phyloP scores from a whole-genome alignment of 345 rosid genomes.

The Boechera divaricarpa region DNA sequence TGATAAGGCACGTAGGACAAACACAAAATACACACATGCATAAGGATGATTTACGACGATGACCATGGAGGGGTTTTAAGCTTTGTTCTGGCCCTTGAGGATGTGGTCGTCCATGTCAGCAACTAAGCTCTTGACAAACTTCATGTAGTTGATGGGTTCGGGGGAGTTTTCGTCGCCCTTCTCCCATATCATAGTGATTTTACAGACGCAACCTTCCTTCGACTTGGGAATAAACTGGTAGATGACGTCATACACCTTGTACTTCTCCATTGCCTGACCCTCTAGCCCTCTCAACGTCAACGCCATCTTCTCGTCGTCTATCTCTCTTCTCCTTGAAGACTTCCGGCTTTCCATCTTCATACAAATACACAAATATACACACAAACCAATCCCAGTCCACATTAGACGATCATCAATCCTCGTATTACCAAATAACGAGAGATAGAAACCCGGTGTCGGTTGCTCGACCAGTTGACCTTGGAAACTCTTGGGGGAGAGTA shows the following conservation, averaged over 20 bases:
- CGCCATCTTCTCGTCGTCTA: slow-evolving; percentile 24
- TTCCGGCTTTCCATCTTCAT: slow-evolving; percentile 33
- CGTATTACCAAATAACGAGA: neutral
- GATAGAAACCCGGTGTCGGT: neutral
- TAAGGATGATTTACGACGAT: neutral
- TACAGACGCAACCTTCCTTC: slow-evolving; percentile 26
- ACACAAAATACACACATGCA: neutral
- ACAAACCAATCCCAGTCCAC: neutral
- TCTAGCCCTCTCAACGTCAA: slow-evolving; percentile 18
- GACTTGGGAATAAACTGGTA: slow-evolving; percentile 15
- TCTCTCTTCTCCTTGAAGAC: slow-evolving; percentile 35
- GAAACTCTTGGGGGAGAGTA: too few species aligned
- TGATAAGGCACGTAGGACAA: slow-evolving; percentile 1
- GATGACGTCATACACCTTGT: slow-evolving; percentile 7
- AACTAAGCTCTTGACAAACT: slow-evolving; percentile 30
- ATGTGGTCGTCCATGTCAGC: slow-evolving; percentile 38
- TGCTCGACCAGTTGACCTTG: too few species aligned
- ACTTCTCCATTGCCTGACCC: slow-evolving; percentile 17
- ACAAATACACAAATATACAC: neutral
- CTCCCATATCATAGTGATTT: slow-evolving; percentile 37
- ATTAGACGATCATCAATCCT: neutral
- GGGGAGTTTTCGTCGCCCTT: slow-evolving; percentile 10
- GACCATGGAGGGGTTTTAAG: slow-evolving; percentile 1
- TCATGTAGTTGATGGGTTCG: slow-evolving; percentile 30
- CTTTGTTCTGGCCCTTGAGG: slow-evolving; percentile 16